Evolutionary conservation across 768 basidiomycete species (phyloP), one percentile per base, ranked within the genome.

Genomic region (Hygrocybe coccinea): DNA sequence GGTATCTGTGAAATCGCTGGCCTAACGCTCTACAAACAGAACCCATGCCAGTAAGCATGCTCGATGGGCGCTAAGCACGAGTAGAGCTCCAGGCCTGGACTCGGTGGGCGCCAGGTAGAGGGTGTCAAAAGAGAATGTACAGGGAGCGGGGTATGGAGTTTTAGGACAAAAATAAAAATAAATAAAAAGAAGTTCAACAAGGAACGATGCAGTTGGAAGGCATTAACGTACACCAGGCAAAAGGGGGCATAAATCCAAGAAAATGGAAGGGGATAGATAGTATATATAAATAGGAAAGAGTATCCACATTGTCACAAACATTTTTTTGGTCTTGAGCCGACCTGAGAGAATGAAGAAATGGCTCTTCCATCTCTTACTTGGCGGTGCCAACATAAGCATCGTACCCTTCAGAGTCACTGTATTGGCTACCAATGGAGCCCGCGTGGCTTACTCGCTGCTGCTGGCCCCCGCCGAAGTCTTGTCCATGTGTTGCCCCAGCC

Each of bases 301-400:
- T 38, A 38, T 9, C n/a, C 10, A 9, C n/a, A 38, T 41, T 41
- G 39, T 14, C 14, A 41, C 19, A 41, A 15, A 41, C 3, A 41
- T 41, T 19, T 19, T 19, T 19, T n/a, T n/a, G n/a, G 39, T 41
- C 15, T 19, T 41, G 39, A 19, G 39, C 39, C 15, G 4, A 3
- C 10, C 39, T 5, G 19, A 19, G 11, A 41, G 3, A 3, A 41
- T 11, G 15, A 11, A 41, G 15, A 29, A n/a, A n/a, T n/a, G 29
- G 29, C 29, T 29, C 29, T 41, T 41, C 11, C 14, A 15, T 3
- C 44, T n/a, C 44, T 48, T 52, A 50, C 33, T 52, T 50, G 44
- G 51, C 51, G 36, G 49, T 52, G 15, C 56, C 56, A 44, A 56
- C 47, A 19, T 51, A 52, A 47, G 51, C 51, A n/a, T 46, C 45